Conservation (phyloP, 1,284 basidiomycete species). For the Austroboletus niveus region DNA sequence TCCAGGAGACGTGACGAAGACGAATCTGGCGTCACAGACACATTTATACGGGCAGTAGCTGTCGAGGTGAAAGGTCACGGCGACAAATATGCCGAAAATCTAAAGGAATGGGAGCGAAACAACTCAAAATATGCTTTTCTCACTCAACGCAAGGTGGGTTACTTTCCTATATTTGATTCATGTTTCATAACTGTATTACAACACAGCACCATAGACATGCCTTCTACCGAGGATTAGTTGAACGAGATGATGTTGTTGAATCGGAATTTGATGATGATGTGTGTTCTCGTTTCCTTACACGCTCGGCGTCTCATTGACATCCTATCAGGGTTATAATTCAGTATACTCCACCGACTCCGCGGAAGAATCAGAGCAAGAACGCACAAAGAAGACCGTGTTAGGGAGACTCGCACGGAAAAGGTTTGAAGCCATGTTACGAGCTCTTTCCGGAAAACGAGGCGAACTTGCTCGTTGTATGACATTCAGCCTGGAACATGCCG, state of each 20-base stretch:
- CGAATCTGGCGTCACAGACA: constrained; percentile 70
- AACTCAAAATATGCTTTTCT: constrained; percentile 87
- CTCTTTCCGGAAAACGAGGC: constrained; percentile 81
- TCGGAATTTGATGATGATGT: constrained; percentile 87
- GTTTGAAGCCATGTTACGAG: constrained; percentile 88
- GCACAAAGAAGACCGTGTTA: constrained; percentile 67
- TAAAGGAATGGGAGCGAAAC: constrained; percentile 73
- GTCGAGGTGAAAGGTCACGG: constrained; percentile 83
- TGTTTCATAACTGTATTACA: constrained; percentile 11
- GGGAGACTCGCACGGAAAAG: constrained; percentile 77
- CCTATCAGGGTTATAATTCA: constrained; percentile 78
- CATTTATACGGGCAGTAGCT: constrained; percentile 84
- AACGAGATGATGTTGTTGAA: constrained; percentile 56
- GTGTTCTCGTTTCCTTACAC: constrained; percentile 21
- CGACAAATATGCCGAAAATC: constrained; percentile 68
- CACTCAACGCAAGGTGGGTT: constrained; percentile 61
- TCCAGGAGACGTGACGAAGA: constrained; percentile 37
- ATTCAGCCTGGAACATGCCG: constrained; percentile 93
- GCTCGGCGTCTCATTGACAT: constrained; percentile 2
- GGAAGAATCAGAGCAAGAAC: constrained; percentile 89
- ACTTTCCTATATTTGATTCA: background rate
- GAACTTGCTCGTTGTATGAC: constrained; percentile 94
- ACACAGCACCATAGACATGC: constrained; percentile 76
- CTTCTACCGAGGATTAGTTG: constrained; percentile 76
- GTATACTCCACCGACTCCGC: constrained; percentile 94